phyloP scores from a whole-genome alignment of 371 early-diverging fungal genomes.

The Mucor piriformis region DNA sequence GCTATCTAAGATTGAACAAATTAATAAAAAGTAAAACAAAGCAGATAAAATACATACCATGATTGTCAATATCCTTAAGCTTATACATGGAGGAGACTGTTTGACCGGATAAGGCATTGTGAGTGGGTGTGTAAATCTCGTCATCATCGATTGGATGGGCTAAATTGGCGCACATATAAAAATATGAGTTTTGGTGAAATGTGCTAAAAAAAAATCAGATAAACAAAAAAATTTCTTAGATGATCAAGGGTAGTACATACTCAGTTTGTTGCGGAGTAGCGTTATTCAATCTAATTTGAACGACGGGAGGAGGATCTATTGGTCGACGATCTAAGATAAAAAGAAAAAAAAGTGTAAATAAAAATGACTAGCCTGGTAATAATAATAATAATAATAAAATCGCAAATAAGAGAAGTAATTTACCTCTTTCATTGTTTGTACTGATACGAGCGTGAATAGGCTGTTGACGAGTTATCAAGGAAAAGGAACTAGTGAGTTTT shows the following conservation, averaged over 20 bases:
- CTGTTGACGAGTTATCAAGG: conserved; percentile 22
- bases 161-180: conserved; percentile 53
- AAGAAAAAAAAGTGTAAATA: neutral
- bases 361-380: neutral
- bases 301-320: conserved; percentile 35
- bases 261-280: conserved; percentile 26
- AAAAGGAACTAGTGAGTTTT: conserved; percentile 2
- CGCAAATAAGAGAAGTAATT: neutral
- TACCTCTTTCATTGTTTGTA: conserved; percentile 37
- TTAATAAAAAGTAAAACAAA: neutral
- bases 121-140: conserved; percentile 40
- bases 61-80: conserved; percentile 46
- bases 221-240: conserved; percentile 8
- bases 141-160: conserved; percentile 42
- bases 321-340: conserved; percentile 34
- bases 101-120: conserved; percentile 50
- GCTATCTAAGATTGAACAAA: conserved; percentile 61
- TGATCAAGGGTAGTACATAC: conserved; percentile 12
- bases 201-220: conserved; percentile 43
- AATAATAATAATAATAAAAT: neutral
- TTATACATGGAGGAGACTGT: conserved; percentile 52
- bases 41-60: conserved; percentile 28
- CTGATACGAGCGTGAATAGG: conserved; percentile 34
- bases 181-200: conserved; percentile 60
- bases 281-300: conserved; percentile 27